Base-by-base conservation (phyloP, 179 eudicot genomes). In the Patellifolia procumbens region DNA sequence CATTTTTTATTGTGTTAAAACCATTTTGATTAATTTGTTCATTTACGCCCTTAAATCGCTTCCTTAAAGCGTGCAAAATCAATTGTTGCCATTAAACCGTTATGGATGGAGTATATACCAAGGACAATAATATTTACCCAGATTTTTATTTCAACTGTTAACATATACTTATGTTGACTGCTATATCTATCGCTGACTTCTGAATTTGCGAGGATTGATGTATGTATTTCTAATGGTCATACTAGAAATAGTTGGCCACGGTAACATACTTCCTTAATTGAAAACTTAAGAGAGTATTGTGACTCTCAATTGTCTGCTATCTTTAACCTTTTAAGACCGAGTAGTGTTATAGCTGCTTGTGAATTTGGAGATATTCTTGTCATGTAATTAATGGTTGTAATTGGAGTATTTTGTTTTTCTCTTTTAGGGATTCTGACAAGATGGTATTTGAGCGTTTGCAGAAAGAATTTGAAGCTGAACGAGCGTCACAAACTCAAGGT, bases 401-500 rank as follows among this genome's bases (percentile, higher is more conserved):
- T 34, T 78, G 48, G 56, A 74, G 42, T 9, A n/a, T 58, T 62
- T 74, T 1, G 6, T 71, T 78, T n/a, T n/a, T n/a, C 52, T 51
- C 32, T 81, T 70, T 32, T 75, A 96, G 98, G 91, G 99, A 96
- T 80, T 91, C 98, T 52, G 97, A 93, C 83, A 91, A 91, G 89
- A 82, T 83, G 87, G 79, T 93, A 73, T 96, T 88, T 86, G 98
- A 96, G 87, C 99, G 99, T 72, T 76, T 96, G 77, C 98, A 88
- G 75, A 91, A 82, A 80, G 99, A 96, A 83, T 96, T 96, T 87
- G 96, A 91, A 77, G 92, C 88, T 85, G 98, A 93, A 64, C 91
- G 84, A 46, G 88, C 91, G 74, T 87, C 93, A 78, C 92, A 91
- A 86, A 90, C 94, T 60, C 91, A 89, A 91, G 99, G 99, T 95